Evolutionary conservation across 2,329 filamentous ascomycete genomes (phyloP).

Genomic region (Pestalotiopsis sp.): DNA sequence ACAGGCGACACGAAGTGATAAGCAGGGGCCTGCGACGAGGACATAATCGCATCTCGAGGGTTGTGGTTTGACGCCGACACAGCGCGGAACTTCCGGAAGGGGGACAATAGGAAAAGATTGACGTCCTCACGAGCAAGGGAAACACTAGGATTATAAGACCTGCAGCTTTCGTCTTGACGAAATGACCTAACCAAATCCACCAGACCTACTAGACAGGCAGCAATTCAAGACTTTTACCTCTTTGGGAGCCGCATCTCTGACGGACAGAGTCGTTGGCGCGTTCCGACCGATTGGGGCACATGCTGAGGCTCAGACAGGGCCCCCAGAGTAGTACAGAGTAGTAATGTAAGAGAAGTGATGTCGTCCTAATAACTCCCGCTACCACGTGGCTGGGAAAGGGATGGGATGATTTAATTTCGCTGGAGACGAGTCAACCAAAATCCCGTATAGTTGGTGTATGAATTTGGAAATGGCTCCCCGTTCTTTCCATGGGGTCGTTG

Average conservation of each 20-base stretch:
- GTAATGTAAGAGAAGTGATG: not conserved
- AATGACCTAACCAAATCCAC: not conserved
- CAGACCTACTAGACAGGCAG: not conserved
- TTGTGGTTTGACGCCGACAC: not conserved
- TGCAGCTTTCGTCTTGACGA: not conserved
- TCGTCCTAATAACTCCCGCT: not conserved
- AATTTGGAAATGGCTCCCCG: not conserved
- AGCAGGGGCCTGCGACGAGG: not conserved
- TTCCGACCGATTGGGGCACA: not conserved
- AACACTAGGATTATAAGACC: not conserved
- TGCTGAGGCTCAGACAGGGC: not conserved
- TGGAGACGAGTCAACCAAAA: not conserved
- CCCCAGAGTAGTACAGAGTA: no score
- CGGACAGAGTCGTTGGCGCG: not conserved
- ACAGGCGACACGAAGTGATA: slow-evolving; percentile 15
- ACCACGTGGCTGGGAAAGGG: not conserved
- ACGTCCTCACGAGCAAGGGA: not conserved
- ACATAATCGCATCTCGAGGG: slow-evolving; percentile 9
- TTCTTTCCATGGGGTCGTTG: not conserved
- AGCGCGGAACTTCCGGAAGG: not conserved
- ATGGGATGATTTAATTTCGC: not conserved
- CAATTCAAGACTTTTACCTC: not conserved
- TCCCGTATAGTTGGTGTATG: not conserved
- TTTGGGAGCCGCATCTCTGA: not conserved
- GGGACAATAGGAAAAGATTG: not conserved